Base-by-base conservation (phyloP, 2,329 filamentous ascomycete species). In the Colletotrichum sp. region DNA sequence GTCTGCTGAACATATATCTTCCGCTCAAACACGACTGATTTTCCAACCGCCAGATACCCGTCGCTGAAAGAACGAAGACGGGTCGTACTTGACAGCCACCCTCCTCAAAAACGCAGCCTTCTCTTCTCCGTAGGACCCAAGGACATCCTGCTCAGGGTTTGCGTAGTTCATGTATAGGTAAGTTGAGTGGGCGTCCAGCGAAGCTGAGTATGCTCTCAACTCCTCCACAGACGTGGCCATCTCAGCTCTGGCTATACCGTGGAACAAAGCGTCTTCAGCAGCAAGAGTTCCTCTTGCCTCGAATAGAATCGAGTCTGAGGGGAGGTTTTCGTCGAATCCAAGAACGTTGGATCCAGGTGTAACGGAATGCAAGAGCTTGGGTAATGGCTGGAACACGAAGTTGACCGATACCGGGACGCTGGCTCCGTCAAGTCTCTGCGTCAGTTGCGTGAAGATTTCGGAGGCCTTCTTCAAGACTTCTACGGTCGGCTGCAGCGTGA, bases 21-120 rank as follows among this genome's bases (percentile, higher is more conserved):
- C 26, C 2, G 26, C 26, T 28, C 26, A 28, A 64, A 64, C 30
- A 7, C 62, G 32, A 44, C 39, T 64, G 0, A 76, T 16, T 30
- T 77, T 72, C 32, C 32, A 77, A 1, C 68, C 71, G 5, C 75
- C 75, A 9, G 63, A 39, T 7, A 77, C 57, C 5, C 67, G 59
- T 10, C 16, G 18, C 52, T 77, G 75, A 44, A 77, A 75, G 30
- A 75, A 57, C 2, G 87, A 87, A 68, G 84, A 55, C 32, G 72
- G 68, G 7, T 72, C 75, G n/a, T 77, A 75, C 24, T 77, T 69
- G 15, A 62, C 65, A 5, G 75, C 75, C 7, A 52, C 49, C 28
- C 39, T 49, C 44, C 24, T 65, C 16, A 77, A 26, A 13, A 75
- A 75, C 63, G 28, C 24, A 9, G 36, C 64, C 2, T 69, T 77